These are phyloP conservation scores for Pyronema omphalodes DNA, from an alignment of 495 filamentous ascomycete genomes.

Conservation along the genomic window DNA sequence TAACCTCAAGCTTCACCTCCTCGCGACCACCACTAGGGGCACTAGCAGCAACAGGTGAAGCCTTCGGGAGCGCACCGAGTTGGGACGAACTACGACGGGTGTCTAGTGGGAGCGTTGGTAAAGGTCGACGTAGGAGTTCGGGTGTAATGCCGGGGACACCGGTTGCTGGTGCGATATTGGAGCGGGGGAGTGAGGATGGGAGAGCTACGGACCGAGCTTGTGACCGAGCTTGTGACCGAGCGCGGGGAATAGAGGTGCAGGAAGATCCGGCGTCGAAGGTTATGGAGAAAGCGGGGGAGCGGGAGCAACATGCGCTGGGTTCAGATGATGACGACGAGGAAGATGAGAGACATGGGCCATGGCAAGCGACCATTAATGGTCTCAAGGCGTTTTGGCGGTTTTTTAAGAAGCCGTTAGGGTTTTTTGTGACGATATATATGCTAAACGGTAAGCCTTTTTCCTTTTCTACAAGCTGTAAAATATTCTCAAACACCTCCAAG, in stretches of 20 bases:
- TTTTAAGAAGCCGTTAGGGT: slow-evolving; percentile 30
- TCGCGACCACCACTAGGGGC: slow-evolving; percentile 25
- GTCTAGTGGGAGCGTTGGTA: slow-evolving; percentile 1
- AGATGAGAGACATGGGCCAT: slow-evolving; percentile 13
- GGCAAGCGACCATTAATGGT: slow-evolving; percentile 19
- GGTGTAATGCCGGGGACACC: neutral
- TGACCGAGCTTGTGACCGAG: slow-evolving; percentile 1
- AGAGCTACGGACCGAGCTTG: neutral
- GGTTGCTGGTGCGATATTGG: neutral
- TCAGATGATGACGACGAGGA: slow-evolving; percentile 4
- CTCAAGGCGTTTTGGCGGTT: slow-evolving; percentile 23
- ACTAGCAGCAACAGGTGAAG: slow-evolving; percentile 25
- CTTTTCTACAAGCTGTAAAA: neutral
- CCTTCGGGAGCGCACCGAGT: slow-evolving; percentile 23
- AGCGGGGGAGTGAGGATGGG: neutral
- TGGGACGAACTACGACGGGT: slow-evolving; percentile 22
- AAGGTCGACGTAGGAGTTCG: slow-evolving; percentile 5
- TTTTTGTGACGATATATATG: slow-evolving; percentile 58
- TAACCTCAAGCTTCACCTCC: slow-evolving; percentile 21
- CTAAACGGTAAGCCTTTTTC: slow-evolving; percentile 25
- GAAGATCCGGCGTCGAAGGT: neutral
- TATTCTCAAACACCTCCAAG: too few species aligned
- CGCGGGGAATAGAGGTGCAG: slow-evolving; percentile 2
- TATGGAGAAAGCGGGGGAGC: neutral
- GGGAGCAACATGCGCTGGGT: neutral